These are phyloP conservation scores for Lotus japonicus DNA, from an alignment of 306 rosid species.

Conservation along the genomic window DNA sequence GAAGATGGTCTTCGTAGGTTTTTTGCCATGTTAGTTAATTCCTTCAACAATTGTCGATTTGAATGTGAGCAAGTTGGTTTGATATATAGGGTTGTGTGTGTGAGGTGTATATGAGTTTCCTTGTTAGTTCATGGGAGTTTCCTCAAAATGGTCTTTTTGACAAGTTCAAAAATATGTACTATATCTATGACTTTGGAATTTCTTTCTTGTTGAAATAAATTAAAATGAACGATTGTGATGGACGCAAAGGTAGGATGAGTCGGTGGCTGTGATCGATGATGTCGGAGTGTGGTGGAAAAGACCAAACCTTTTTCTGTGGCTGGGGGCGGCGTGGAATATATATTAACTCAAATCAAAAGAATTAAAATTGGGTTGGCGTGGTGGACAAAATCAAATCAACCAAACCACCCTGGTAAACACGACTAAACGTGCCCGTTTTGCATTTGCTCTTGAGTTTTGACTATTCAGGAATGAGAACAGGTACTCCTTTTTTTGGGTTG, in stretches of 20 bases:
- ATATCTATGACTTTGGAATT: background rate
- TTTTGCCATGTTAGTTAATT: background rate
- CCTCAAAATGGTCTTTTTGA: constrained; percentile 53
- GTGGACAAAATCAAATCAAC: constrained; percentile 31
- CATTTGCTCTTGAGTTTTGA: no score
- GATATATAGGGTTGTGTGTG: background rate
- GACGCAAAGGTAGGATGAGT: constrained; percentile 4
- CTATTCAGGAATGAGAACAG: no score
- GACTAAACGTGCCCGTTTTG: constrained; percentile 10
- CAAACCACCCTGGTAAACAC: background rate
- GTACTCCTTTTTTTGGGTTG: no score
- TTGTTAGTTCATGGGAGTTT: constrained; percentile 38
- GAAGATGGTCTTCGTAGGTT: constrained; percentile 11
- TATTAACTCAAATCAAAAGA: background rate
- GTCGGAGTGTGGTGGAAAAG: constrained; percentile 7
- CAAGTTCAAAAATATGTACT: constrained; percentile 30
- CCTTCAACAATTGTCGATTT: no score
- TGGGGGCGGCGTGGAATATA: constrained; percentile 50
- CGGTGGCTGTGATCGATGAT: constrained; percentile 25
- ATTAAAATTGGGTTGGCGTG: background rate
- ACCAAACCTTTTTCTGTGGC: background rate
- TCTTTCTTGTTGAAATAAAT: background rate
- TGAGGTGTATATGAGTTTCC: constrained; percentile 24
- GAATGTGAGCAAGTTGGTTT: background rate
- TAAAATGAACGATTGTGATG: constrained; percentile 38